Percentiles rank a stretch among this genome's conserved stretches.
Conservation (phyloP, 345 rosid genomes). For the Citrus maxima region DNA sequence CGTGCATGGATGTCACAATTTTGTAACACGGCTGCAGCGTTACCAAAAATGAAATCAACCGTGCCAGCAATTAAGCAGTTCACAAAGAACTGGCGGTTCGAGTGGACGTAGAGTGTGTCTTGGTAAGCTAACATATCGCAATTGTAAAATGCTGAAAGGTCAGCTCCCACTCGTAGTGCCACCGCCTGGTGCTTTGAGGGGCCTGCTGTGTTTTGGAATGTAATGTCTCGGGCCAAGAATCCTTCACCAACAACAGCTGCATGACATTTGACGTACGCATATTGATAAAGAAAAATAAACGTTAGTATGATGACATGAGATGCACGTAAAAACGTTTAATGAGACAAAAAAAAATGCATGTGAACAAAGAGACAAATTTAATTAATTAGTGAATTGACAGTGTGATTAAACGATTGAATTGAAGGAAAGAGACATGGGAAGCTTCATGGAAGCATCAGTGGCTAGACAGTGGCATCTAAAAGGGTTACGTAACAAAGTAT, state of each 20-base stretch:
- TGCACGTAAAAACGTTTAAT: neutral
- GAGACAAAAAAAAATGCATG: neutral
- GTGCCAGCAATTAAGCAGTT: slow-evolving; percentile 71
- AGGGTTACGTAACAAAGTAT: neutral
- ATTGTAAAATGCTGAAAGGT: slow-evolving; percentile 71
- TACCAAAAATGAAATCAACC: slow-evolving; percentile 85
- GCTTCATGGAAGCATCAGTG: neutral
- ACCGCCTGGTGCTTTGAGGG: slow-evolving; percentile 75
- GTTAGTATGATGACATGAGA: neutral
- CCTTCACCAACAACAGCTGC: slow-evolving; percentile 80
- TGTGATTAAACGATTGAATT: neutral
- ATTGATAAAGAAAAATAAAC: neutral
- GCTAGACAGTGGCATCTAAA: neutral
- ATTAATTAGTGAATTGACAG: neutral
- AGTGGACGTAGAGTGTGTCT: slow-evolving; percentile 72
- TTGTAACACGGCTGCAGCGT: slow-evolving; percentile 54
- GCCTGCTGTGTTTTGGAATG: slow-evolving; percentile 86
- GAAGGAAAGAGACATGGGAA: neutral
- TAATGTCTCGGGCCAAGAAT: slow-evolving; percentile 67
- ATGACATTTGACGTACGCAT: neutral
- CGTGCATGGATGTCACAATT: slow-evolving; percentile 95
- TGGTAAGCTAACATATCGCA: slow-evolving; percentile 79
- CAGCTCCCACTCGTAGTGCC: slow-evolving; percentile 75
- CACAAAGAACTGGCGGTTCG: slow-evolving; percentile 67
- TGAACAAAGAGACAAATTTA: neutral